Conservation (phyloP, 768 basidiomycete species). For the Naematelia encephala region DNA sequence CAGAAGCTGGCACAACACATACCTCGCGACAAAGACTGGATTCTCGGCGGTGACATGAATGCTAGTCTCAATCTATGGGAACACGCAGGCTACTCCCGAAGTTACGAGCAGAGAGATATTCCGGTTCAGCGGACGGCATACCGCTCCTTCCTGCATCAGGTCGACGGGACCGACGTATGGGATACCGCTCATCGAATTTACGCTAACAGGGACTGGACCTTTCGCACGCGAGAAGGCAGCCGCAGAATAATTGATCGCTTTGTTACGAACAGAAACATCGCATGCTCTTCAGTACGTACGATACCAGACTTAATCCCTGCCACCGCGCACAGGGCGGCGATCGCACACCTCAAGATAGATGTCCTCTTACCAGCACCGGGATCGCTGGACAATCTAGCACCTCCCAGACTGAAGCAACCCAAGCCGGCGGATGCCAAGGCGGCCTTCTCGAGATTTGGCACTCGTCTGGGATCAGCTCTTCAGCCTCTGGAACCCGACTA, state of each 20-base stretch:
- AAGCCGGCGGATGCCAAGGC: no score
- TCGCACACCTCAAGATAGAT: not conserved
- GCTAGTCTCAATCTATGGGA: slow-evolving; percentile 8
- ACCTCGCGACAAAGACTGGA: slow-evolving; percentile 2
- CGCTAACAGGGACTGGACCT: slow-evolving; percentile 4
- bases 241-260: slow-evolving; percentile 10
- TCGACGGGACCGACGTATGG: slow-evolving; percentile 11
- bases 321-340: slow-evolving; percentile 14
- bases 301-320: not conserved
- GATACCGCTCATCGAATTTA: not conserved
- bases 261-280: not conserved
- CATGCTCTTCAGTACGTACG: not conserved
- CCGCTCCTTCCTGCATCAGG: slow-evolving; percentile 8
- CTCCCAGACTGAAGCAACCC: slow-evolving; percentile 3
- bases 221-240: not conserved
- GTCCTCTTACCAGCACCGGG: slow-evolving; percentile 2
- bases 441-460: not conserved
- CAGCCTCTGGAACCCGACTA: not conserved
- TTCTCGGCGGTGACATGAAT: slow-evolving; percentile 17
- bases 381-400: slow-evolving; percentile 2
- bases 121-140: slow-evolving; percentile 1
- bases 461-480: not conserved
- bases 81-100: not conserved
- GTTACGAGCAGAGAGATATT: not conserved
- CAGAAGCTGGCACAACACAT: not conserved